Base-by-base conservation (phyloP, 2,329 filamentous ascomycete species). In the Colletotrichum sp. region DNA sequence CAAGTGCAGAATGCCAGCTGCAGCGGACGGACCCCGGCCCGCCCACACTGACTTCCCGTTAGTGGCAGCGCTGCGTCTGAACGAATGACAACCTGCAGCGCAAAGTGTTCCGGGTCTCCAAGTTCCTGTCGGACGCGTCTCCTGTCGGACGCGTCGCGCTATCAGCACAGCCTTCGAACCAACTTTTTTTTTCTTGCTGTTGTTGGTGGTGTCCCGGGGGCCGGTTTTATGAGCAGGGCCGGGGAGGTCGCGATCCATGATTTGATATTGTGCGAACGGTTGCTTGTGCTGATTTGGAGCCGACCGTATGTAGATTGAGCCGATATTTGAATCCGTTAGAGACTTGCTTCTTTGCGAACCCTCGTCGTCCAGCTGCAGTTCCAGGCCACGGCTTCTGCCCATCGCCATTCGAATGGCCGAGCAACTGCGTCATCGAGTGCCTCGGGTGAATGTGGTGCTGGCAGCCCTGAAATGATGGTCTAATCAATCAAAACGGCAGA, bases 401-500 rank as follows among this genome's bases (percentile, higher is more conserved):
- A 72, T 72, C 48, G 48, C 34, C 55, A 66, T 72, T 67, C 69
- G 55, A 55, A 72, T 72, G 69, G 62, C 56, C 69, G 69, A 75
- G 73, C 69, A 67, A 67, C 62, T 68, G 73, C 70, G 48, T 69
- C 70, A 75, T 58, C 48, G 36, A 66, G 60, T 52, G 64, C 43
- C 9, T 27, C 56, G 48, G 64, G 15, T 58, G 32, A 30, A 27
- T 52, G 28, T 65, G 58, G 15, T 56, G 58, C 60, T 25, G 22
- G 30, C 43, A 70, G 43, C 55, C 61, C 72, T 71, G 55, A 64
- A 34, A n/a, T 55, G 48, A 72, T 61, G 65, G 34, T 62, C 64
- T 28, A 60, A 65, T 61, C 15, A 60, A 75, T 64, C 61, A 28
- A 66, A 73, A 58, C 18, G 22, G 32, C 32, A 15, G 43, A 43